Base-by-base conservation (phyloP, 352 stramenopile genomes). In the Phytophthora megakarya region DNA sequence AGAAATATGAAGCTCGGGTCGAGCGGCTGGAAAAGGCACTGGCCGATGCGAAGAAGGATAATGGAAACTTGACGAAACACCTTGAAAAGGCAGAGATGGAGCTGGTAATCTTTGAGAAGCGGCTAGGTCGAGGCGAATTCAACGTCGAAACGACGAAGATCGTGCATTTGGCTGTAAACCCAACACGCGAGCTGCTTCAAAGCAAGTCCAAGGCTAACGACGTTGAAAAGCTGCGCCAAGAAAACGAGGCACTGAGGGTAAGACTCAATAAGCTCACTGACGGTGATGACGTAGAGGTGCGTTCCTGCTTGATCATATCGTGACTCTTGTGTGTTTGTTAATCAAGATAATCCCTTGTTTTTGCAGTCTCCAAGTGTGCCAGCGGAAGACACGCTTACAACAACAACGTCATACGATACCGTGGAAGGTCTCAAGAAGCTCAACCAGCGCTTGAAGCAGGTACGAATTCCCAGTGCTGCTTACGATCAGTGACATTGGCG, bases 371-470 rank as follows among this genome's bases (percentile, higher is more conserved):
- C n/a, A 21, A 64, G 25, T 65, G 25, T 52, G 4, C 12, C 44
- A 52, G 35, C 40, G 9, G 70, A 76, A 21, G 65, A 71, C 7
- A 74, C 72, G 19, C 75, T 88, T 54, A 97, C 80, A 22, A 90
- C 75, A 11, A 92, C 76, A 18, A 90, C 84, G n/a, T 91, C 86
- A 12, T 93, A 93, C 54, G 85, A 93, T 57, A 93, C 85, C 0
- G 82, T 93, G 10, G 84, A 93, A 54, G 85, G 85, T n/a, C 81
- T 93, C 21, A 93, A 93, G 61, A 80, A 93, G 35, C 68, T 95
- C 16, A 95, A 96, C 51, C 75, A 95, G 62, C 86, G 91, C 0
- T 68, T 97, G 46, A 96, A 97, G 54, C 78, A 95, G 75, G 80
- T 88, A 46, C 15, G 35, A n/a, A 9, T 37, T 50, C 18, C 15